Base-by-base conservation (phyloP, 1,284 basidiomycete genomes). In the Anthracocystis walkeri region DNA sequence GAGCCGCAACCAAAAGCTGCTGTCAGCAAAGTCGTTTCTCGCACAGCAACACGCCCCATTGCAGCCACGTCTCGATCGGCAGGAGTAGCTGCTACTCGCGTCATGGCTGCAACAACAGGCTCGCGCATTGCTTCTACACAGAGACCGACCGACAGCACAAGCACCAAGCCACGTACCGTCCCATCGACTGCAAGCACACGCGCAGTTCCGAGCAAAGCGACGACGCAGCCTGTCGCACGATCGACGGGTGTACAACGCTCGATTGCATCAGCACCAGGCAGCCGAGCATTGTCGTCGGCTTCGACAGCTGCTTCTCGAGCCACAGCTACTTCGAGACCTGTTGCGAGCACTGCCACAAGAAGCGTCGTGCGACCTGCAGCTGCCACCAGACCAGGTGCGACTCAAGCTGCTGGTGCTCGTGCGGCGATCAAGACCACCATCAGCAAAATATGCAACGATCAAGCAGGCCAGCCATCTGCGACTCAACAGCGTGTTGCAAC, bases 241-340 rank as follows among this genome's bases (percentile, higher is more conserved):
- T 51, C 63, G 16, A 44, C 29, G 23, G 70, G 60, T 3, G 33
- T 73, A 29, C 70, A 73, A 21, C 60, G 70, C 20, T 73, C 70
- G 1, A 64, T 73, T 44, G 68, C 68, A 10, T 41, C 68, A 10
- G 62, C 62, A 20, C 57, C 62, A 27, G 54, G 42, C 45, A 57
- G 23, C 40, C 59, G 65, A 62, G 25, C 51, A 0, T 44, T 25
- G 44, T 45, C 35, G 31, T 41, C 57, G 20, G 45, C 49, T 35
- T 14, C 27, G 12, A 60, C 40, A 27, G 7, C 65, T 3, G 29
- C 42, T 21, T 20, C 33, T 8, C 54, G 59, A 38, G n/a, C 29
- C 4, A 6, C 57, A n/a, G 11, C 41, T 10, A 21, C n/a, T 21
- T 42, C 42, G 27, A 41, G 29, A 21, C 29, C 59, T 2, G n/a